Evolutionary conservation across 2,329 filamentous ascomycete genomes (phyloP).

Genomic region (Ceratocystis cacaofunesta): DNA sequence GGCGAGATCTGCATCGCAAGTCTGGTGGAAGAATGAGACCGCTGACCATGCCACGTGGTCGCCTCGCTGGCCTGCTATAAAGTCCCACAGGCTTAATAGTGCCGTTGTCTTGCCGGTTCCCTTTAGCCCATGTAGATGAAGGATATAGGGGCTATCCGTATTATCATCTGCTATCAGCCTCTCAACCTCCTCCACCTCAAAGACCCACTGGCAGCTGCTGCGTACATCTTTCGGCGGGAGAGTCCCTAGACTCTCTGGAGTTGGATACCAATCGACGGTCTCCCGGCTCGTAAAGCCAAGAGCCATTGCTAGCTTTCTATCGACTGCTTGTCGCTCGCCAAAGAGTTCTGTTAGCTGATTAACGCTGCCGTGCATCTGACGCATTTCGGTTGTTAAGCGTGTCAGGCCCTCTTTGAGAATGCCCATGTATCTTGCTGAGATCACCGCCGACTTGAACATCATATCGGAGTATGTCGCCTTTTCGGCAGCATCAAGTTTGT

Average conservation of each 20-base stretch:
- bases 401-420: background rate
- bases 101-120: constrained; percentile 3
- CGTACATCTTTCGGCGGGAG: background rate
- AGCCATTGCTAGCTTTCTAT: background rate
- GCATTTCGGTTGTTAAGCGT: background rate
- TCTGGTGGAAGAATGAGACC: background rate
- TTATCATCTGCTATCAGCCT: background rate
- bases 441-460: constrained; percentile 4
- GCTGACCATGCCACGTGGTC: background rate
- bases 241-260: background rate
- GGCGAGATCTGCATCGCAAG: background rate
- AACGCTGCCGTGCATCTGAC: background rate
- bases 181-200: background rate
- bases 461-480: background rate
- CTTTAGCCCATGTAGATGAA: background rate
- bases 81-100: background rate
- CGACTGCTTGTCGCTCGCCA: background rate
- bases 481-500: background rate
- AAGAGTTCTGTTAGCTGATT: background rate
- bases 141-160: background rate
- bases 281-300: background rate
- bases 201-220: background rate
- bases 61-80: background rate
- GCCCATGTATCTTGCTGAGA: constrained; percentile 4
- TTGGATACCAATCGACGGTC: background rate